These are phyloP conservation scores for Ampelocalamus luodianensis DNA, from an alignment of 176 grass and related monocot species.

Conservation along the genomic window DNA sequence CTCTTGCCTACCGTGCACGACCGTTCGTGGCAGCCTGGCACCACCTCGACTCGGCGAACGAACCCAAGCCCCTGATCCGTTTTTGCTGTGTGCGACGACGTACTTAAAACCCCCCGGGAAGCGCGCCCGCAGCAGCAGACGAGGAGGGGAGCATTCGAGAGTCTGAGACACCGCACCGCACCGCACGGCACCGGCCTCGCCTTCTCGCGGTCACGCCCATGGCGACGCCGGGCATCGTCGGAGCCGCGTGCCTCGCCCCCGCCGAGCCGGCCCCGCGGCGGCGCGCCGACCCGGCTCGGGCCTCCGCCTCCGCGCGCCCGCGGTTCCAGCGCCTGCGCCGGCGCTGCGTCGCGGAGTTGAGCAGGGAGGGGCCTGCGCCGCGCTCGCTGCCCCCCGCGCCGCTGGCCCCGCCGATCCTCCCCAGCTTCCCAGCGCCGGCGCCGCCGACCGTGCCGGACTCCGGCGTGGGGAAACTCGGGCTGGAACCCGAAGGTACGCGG, in stretches of 20 bases:
- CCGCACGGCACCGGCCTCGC: not conserved
- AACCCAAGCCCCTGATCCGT: conserved; percentile 32
- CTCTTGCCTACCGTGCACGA: not conserved
- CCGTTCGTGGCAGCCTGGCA: not conserved
- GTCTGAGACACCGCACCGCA: not conserved
- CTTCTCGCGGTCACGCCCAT: not conserved
- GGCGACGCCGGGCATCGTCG: conserved; percentile 38
- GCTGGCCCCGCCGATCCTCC: conserved; percentile 25
- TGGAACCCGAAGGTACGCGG: conserved; percentile 34
- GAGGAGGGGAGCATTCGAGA: not conserved
- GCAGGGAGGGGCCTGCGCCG: conserved; percentile 39
- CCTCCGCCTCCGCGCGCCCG: not conserved
- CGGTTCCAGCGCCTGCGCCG: conserved; percentile 4
- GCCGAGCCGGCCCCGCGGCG: not conserved
- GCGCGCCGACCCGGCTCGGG: not conserved
- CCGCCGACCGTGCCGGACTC: conserved; percentile 34
- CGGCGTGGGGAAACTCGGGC: conserved; percentile 26
- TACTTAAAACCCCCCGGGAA: conserved; percentile 41
- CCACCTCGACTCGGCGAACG: not conserved
- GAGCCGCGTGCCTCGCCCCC: conserved; percentile 39
- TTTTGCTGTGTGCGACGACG: conserved; percentile 35
- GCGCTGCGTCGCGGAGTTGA: conserved; percentile 58
- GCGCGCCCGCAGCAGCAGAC: conserved; percentile 27
- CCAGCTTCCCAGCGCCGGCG: conserved; percentile 36
- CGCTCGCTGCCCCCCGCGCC: conserved; percentile 34